Base-by-base conservation (phyloP, 129 eudicot species). In the Centrapalus pauciflorus region DNA sequence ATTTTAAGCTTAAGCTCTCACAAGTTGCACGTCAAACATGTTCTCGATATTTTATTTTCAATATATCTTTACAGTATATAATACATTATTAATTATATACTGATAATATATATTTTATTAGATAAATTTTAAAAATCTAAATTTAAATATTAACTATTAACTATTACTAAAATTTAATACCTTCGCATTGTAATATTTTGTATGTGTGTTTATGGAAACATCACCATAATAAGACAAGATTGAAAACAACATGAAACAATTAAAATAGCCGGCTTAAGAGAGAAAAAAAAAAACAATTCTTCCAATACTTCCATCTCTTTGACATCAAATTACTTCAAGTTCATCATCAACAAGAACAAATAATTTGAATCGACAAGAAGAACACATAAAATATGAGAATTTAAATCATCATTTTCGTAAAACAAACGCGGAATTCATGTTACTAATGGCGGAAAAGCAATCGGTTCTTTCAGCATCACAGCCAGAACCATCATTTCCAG, bases 231-330 rank as follows among this genome's bases (percentile, higher is more conserved):
- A 45, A 10, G 61, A 66, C 32, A 19, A n/a, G 30, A 66, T 24
- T 57, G 73, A 45, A 56, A 75, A 57, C 74, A 57, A 66, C 73
- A 74, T 66, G 34, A 45, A 40, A 45, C 58, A 58, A 34, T 75
- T 59, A 30, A 67, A 66, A 56, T 40, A 57, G 73, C 74, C 69
- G 74, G 79, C 74, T 75, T 46, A 46, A 49, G 19, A 17, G 16
- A 28, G n/a, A 49, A 24, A 37, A 45, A 43, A 25, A 19, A 55
- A 10, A 29, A 38, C 69, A 65, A 33, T 64, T 33, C 55, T 64
- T 8, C 43, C 67, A 20, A 54, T 46, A 24, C 58, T 52, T n/a
- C 69, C 59, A 29, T 55, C 41, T 65, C 66, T 34, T 51, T 16
- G 12, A 13, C 13, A 48, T 43, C 63, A 45, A 33, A 55, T 63